A percentile compares a stretch with the other conserved stretches of the same genome.
Evolutionary conservation across 345 rosid species (phyloP).

Genomic region (Eucalyptus polybractea): DNA sequence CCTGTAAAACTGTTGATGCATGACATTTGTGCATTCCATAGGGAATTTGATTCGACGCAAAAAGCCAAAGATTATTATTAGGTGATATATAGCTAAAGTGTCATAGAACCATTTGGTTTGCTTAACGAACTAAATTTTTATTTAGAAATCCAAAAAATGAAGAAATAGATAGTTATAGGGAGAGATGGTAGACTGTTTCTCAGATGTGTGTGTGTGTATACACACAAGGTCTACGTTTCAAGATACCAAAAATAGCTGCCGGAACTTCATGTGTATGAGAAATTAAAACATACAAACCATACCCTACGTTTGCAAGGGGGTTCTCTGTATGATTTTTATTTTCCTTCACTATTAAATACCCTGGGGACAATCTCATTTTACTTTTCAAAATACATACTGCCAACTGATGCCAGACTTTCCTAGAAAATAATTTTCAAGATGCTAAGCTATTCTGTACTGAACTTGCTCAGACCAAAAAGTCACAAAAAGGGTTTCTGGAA

Average conservation of each 20-base stretch:
- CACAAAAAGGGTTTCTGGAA: too few relatives aligned
- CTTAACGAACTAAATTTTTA: neutral
- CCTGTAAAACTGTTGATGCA: neutral
- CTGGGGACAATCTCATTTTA: neutral
- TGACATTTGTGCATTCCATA: neutral
- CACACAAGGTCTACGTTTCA: fast-evolving
- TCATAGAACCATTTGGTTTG: neutral
- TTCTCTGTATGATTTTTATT: neutral
- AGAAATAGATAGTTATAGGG: neutral
- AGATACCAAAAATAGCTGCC: neutral
- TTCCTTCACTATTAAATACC: neutral
- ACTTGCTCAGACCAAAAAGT: too few relatives aligned
- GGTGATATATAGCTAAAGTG: neutral
- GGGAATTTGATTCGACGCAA: neutral
- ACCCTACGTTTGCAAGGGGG: fast-evolving
- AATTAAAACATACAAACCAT: neutral
- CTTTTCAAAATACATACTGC: neutral
- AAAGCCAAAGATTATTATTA: neutral
- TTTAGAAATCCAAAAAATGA: neutral
- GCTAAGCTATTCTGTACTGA: neutral
- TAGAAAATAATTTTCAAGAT: neutral
- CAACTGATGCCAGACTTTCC: neutral
- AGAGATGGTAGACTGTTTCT: neutral
- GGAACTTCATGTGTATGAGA: fast-evolving
- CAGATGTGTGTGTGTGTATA: neutral